Conservation (phyloP, 2,329 filamentous ascomycete species). For the Bipolaris victoriae region DNA sequence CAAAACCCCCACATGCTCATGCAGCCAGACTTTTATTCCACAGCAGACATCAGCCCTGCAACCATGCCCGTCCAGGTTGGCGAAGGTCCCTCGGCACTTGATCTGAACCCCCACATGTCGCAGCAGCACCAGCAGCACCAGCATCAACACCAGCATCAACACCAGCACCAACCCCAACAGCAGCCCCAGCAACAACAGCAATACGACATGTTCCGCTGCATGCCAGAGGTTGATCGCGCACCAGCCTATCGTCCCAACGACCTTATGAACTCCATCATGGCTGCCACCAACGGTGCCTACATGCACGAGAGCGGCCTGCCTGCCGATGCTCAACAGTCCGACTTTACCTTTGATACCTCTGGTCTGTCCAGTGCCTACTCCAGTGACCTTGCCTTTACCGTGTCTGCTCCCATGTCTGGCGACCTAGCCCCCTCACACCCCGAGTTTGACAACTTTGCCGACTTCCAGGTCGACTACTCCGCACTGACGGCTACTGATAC, state of each 20-base stretch:
- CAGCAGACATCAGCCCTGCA: constrained; percentile 46
- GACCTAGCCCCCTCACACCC: constrained; percentile 32
- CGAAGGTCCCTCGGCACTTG: constrained; percentile 41
- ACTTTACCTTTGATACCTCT: constrained; percentile 33
- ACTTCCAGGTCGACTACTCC: constrained; percentile 37
- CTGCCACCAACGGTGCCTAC: constrained; percentile 43
- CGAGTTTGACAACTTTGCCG: constrained; percentile 32
- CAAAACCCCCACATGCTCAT: constrained; percentile 36
- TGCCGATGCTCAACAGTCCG: constrained; percentile 32
- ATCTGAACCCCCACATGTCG: constrained; percentile 38
- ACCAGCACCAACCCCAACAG: constrained; percentile 26
- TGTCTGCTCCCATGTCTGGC: constrained; percentile 31
- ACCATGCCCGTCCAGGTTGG: constrained; percentile 41
- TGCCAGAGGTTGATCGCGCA: constrained; percentile 41
- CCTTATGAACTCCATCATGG: constrained; percentile 48
- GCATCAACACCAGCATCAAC: constrained; percentile 37
- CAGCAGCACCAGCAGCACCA: constrained; percentile 40
- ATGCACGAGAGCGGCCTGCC: constrained; percentile 38
- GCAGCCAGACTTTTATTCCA: constrained; percentile 37
- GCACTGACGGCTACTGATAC: constrained; percentile 31
- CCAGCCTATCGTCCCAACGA: constrained; percentile 38
- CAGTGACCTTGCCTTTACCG: constrained; percentile 33
- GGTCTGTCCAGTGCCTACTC: constrained; percentile 30
- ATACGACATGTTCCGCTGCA: constrained; percentile 46
- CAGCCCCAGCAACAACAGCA: constrained; percentile 36